These are phyloP conservation scores for Zychaea mexicana DNA, from an alignment of 371 early-diverging fungal species.

Conservation along the genomic window DNA sequence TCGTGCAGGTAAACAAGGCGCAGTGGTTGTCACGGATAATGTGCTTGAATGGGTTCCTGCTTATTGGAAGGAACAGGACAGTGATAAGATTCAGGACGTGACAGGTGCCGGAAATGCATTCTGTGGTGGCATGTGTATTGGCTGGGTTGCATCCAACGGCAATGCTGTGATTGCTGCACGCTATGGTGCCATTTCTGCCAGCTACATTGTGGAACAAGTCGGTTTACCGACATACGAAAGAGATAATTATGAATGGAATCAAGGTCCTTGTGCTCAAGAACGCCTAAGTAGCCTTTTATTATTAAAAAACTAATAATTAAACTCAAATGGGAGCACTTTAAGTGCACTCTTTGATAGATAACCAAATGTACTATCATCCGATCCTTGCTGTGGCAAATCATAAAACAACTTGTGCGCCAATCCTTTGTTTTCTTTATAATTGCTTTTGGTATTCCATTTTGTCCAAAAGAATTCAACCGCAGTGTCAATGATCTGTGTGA, in stretches of 20 bases:
- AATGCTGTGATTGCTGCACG: conserved; percentile 30
- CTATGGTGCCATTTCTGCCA: conserved; percentile 47
- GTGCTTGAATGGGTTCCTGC: conserved; percentile 34
- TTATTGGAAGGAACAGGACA: conserved; percentile 29
- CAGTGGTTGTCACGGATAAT: conserved; percentile 12
- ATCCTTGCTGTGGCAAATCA: conserved; percentile 74
- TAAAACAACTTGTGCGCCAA: conserved; percentile 77
- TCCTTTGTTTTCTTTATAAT: conserved; percentile 65
- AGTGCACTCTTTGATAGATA: conserved; percentile 56
- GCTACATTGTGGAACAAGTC: conserved; percentile 48
- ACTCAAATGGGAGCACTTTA: conserved; percentile 25
- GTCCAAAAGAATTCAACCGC: conserved; percentile 74
- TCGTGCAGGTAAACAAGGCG: conserved; percentile 40
- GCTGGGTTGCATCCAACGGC: conserved; percentile 29
- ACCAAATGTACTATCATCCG: conserved; percentile 65
- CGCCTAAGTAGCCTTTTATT: conserved; percentile 15
- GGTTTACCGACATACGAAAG: conserved; percentile 33
- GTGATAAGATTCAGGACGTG: conserved; percentile 33
- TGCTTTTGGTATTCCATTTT: conserved; percentile 52
- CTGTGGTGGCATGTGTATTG: conserved; percentile 31
- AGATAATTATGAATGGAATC: conserved; percentile 29
- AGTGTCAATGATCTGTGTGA: conserved; percentile 63
- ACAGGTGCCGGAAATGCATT: conserved; percentile 57
- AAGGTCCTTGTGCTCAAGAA: conserved; percentile 23
- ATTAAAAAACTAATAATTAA: conserved; percentile 9